Evolutionary conservation across 306 rosid genomes (phyloP).

Genomic region (Gillenia trifoliata): DNA sequence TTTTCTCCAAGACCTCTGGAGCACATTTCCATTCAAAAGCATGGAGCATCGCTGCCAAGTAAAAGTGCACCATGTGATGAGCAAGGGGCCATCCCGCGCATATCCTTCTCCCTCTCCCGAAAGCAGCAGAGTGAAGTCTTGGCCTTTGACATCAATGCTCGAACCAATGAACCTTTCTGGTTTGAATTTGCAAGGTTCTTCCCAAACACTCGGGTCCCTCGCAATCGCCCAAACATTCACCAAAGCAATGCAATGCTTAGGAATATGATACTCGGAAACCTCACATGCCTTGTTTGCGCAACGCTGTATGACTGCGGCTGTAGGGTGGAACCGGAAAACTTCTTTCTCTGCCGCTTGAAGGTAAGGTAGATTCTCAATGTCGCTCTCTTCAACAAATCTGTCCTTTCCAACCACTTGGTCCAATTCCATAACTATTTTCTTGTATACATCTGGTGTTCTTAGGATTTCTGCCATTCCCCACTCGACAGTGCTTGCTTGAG

Average conservation of each 20-base stretch:
- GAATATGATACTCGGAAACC: background rate
- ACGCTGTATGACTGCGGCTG: background rate
- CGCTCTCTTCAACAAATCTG: background rate
- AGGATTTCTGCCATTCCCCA: background rate
- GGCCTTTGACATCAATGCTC: background rate
- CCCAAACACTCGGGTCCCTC: background rate
- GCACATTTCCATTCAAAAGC: background rate
- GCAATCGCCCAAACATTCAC: background rate
- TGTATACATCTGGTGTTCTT: background rate
- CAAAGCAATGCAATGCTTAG: background rate
- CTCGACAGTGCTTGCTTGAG: background rate
- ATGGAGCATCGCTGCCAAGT: background rate
- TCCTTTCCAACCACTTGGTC: background rate
- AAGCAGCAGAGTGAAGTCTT: background rate
- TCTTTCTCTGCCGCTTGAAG: background rate
- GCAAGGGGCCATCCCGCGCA: background rate
- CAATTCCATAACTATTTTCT: background rate
- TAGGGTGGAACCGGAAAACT: background rate
- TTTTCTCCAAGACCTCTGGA: background rate
- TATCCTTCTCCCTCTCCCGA: background rate
- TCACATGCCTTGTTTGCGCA: background rate
- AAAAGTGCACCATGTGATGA: background rate
- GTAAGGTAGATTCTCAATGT: background rate
- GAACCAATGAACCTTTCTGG: background rate
- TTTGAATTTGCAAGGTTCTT: background rate